Percentiles rank a stretch among this genome's conserved stretches.
These are phyloP conservation scores for Mallotus nudiflorus DNA, from an alignment of 345 rosid genomes.

Conservation along the genomic window DNA sequence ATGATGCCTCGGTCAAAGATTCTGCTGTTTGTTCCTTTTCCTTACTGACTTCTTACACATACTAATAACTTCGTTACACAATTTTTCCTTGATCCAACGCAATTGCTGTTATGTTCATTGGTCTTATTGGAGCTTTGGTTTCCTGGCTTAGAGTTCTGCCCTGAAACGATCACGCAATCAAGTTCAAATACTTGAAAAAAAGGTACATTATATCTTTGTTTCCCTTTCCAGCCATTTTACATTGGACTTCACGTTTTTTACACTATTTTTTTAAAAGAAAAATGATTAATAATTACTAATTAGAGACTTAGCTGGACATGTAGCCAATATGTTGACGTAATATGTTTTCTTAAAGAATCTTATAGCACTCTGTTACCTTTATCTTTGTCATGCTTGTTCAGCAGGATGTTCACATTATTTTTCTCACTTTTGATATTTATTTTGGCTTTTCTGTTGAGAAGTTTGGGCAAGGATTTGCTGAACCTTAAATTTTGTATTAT, in stretches of 20 bases:
- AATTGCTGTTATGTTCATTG: conserved; percentile 10
- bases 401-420: neutral
- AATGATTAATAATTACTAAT: neutral
- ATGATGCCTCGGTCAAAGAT: conserved; percentile 79
- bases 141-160: conserved; percentile 62
- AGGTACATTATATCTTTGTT: conserved; percentile 39
- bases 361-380: neutral
- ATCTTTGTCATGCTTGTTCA: neutral
- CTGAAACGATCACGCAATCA: conserved; percentile 67
- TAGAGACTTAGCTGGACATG: neutral
- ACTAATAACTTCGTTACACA: neutral
- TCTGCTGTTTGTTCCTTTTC: conserved; percentile 64
- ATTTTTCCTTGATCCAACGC: no score
- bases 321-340: neutral
- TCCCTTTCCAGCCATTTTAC: neutral
- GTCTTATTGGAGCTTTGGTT: conserved; percentile 20
- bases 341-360: neutral
- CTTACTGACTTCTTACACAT: neutral
- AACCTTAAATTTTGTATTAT: neutral
- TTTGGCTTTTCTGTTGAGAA: neutral
- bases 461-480: neutral
- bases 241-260: neutral
- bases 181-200: conserved; percentile 62
- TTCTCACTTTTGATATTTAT: neutral
- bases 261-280: no score